Conservation (phyloP, 441 rosid genomes). For the Jatropha multifida region DNA sequence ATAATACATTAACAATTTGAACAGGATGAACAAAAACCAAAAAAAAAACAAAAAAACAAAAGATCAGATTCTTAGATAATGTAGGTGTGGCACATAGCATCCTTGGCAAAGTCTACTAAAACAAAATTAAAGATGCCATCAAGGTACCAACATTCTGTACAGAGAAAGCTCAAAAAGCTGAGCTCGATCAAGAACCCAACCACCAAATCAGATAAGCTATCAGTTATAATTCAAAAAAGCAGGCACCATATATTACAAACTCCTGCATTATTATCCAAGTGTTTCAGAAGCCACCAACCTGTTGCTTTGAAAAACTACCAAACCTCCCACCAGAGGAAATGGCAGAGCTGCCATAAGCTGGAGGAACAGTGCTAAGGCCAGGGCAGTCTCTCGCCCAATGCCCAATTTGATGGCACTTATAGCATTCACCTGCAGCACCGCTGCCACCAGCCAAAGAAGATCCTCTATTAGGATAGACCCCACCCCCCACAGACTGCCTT, state of each 20-base stretch:
- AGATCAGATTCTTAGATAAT: not conserved
- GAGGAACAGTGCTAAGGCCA: constrained; percentile 35
- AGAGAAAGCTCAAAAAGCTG: not conserved
- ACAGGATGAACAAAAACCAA: not conserved
- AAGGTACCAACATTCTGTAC: constrained; percentile 1
- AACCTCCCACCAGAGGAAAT: constrained; percentile 43
- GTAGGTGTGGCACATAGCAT: not conserved
- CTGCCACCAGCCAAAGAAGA: constrained; percentile 32
- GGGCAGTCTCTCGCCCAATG: constrained; percentile 72
- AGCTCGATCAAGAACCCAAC: not conserved
- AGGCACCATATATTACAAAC: constrained; percentile 14
- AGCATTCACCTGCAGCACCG: constrained; percentile 37
- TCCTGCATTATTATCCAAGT: constrained; percentile 1
- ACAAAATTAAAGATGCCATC: not conserved
- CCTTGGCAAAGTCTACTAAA: not conserved
- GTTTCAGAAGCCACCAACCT: constrained; percentile 44
- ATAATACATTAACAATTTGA: not conserved
- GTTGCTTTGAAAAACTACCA: constrained; percentile 47
- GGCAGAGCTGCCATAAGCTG: constrained; percentile 41
- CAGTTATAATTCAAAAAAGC: constrained; percentile 1
- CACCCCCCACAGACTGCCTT: constrained; percentile 39
- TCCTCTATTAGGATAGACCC: constrained; percentile 30
- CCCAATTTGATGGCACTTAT: constrained; percentile 52
- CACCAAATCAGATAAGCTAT: not conserved
- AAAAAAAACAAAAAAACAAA: not conserved